Evolutionary conservation across 2,329 filamentous ascomycete species (phyloP).

Genomic region (Cryphonectria radicalis): DNA sequence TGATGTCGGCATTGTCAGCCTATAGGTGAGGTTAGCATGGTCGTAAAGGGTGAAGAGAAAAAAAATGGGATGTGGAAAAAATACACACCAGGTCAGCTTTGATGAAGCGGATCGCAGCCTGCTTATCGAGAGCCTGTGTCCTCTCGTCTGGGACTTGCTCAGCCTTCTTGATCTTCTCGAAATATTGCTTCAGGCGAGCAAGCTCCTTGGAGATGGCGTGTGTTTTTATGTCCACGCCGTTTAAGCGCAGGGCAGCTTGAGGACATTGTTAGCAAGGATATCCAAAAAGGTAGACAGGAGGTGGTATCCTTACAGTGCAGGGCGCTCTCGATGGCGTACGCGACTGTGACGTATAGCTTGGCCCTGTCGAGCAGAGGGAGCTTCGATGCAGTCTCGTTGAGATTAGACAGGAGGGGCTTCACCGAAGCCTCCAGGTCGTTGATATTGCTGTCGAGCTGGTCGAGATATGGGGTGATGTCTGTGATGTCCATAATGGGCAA

Average conservation of each 20-base stretch:
- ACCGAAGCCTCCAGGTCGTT: conserved; percentile 78
- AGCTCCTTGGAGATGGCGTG: conserved; percentile 88
- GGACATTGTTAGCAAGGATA: neutral
- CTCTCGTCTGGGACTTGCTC: conserved; percentile 66
- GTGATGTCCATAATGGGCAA: conserved; percentile 47
- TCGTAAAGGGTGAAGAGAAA: neutral
- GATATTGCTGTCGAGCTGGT: conserved; percentile 76
- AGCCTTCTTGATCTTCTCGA: conserved; percentile 82
- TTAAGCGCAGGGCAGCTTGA: conserved; percentile 74
- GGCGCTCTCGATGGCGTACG: conserved; percentile 89
- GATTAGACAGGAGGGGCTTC: conserved; percentile 69
- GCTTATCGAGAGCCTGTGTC: conserved; percentile 66
- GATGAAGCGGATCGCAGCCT: conserved; percentile 80
- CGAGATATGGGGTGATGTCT: conserved; percentile 69
- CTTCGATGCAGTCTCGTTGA: conserved; percentile 73
- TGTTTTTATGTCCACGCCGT: conserved; percentile 78
- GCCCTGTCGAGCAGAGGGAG: conserved; percentile 93
- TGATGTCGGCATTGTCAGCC: conserved; percentile 57
- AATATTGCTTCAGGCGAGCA: conserved; percentile 85
- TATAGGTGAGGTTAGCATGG: conserved; percentile 32
- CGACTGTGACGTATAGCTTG: conserved; percentile 85
- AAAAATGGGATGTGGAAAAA: neutral
- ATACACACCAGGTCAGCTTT: conserved; percentile 73
- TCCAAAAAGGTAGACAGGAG: neutral
- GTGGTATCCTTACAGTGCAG: conserved; percentile 71